Percentiles rank a stretch among this genome's conserved stretches.
These are phyloP conservation scores for Lactarius deliciosus DNA, from an alignment of 768 basidiomycete species.

Conservation along the genomic window DNA sequence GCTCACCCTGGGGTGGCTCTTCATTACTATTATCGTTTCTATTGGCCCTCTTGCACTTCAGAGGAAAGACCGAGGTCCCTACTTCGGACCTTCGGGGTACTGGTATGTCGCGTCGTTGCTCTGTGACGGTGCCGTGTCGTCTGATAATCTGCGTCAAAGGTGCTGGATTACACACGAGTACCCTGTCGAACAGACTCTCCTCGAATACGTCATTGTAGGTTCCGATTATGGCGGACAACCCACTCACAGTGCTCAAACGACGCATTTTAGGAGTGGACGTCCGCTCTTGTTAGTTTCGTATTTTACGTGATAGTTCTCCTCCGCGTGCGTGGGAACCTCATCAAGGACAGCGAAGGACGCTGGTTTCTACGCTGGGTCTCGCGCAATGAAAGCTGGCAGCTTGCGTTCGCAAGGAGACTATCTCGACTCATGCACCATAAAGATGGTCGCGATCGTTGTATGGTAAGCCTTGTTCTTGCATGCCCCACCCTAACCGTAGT, in stretches of 20 bases:
- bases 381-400: constrained; percentile 36
- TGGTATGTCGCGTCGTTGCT: constrained; percentile 36
- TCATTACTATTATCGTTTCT: constrained; percentile 37
- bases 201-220: constrained; percentile 49
- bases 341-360: constrained; percentile 30
- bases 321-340: constrained; percentile 41
- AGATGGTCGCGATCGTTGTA: constrained; percentile 37
- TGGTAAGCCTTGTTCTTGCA: constrained; percentile 32
- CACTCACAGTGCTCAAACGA: background rate
- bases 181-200: constrained; percentile 39
- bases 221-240: too few relatives aligned
- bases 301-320: constrained; percentile 39
- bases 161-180: constrained; percentile 49
- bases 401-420: constrained; percentile 37
- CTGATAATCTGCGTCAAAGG: constrained; percentile 29
- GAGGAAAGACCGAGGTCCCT: constrained; percentile 38
- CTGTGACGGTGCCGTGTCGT: background rate
- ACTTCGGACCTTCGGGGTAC: constrained; percentile 46
- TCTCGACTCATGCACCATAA: constrained; percentile 37
- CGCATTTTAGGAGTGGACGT: constrained; percentile 37
- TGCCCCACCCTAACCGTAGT: background rate
- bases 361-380: constrained; percentile 38
- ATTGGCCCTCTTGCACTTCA: constrained; percentile 43
- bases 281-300: constrained; percentile 36
- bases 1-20: constrained; percentile 40